Percentiles rank a stretch among this genome's conserved stretches.
These are phyloP conservation scores for Aspergillus fructus DNA, from an alignment of 2,329 filamentous ascomycete species.

Conservation along the genomic window DNA sequence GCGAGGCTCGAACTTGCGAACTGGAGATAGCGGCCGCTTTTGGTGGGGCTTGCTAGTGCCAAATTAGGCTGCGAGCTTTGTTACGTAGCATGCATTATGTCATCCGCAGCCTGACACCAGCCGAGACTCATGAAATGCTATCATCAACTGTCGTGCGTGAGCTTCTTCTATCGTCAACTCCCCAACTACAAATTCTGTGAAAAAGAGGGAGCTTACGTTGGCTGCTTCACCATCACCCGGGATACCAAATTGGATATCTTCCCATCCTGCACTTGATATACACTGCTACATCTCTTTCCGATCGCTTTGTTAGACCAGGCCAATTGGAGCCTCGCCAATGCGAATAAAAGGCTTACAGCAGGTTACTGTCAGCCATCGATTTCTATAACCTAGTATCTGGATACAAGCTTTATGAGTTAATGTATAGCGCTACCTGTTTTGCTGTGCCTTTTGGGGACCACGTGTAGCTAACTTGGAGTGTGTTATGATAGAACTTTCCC, in stretches of 20 bases:
- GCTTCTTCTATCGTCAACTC: constrained; percentile 16
- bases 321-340: constrained; percentile 22
- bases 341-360: constrained; percentile 27
- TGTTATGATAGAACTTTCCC: constrained; percentile 26
- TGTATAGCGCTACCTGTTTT: constrained; percentile 12
- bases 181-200: constrained; percentile 7
- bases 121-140: constrained; percentile 13
- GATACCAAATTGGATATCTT: not conserved
- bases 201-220: constrained; percentile 5
- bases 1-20: constrained; percentile 3
- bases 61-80: constrained; percentile 20
- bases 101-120: constrained; percentile 24
- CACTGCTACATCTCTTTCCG: constrained; percentile 10
- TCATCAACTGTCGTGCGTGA: constrained; percentile 18
- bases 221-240: not conserved
- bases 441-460: not conserved
- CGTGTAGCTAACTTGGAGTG: constrained; percentile 24
- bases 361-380: constrained; percentile 22
- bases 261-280: not conserved
- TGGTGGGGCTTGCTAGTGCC: not conserved
- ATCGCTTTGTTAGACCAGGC: constrained; percentile 17
- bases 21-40: not conserved
- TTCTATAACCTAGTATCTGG: constrained; percentile 19
- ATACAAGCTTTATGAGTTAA: constrained; percentile 22
- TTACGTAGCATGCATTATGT: constrained; percentile 29